These are phyloP conservation scores for Tausonia pullulans DNA, from an alignment of 1,284 basidiomycete genomes.

Conservation along the genomic window DNA sequence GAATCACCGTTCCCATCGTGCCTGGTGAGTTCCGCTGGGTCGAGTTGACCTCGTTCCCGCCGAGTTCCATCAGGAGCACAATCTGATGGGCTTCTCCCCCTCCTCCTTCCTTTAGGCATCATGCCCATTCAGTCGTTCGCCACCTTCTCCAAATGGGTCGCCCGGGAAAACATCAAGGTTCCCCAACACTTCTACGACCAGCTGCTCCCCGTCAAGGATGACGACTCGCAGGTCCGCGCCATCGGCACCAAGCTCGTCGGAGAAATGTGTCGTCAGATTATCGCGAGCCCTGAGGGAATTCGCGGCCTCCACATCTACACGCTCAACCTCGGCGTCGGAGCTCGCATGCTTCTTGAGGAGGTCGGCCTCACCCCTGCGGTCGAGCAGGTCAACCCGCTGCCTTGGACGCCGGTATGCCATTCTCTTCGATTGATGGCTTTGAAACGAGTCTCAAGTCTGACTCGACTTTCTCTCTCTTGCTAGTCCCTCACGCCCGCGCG, in stretches of 20 bases:
- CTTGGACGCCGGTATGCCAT: constrained; percentile 69
- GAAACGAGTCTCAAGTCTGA: neutral
- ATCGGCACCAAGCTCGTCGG: constrained; percentile 78
- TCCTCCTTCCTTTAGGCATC: constrained; percentile 38
- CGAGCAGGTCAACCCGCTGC: constrained; percentile 77
- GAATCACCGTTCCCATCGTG: constrained; percentile 88
- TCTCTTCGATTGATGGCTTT: neutral
- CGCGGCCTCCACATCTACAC: constrained; percentile 92
- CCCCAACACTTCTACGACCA: constrained; percentile 68
- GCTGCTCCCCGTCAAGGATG: constrained; percentile 79
- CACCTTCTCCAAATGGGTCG: constrained; percentile 85
- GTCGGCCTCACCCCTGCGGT: constrained; percentile 71
- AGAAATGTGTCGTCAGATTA: constrained; percentile 72
- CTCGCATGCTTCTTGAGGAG: constrained; percentile 81
- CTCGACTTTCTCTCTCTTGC: neutral
- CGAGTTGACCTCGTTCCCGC: neutral
- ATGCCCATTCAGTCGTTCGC: constrained; percentile 98
- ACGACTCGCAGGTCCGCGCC: constrained; percentile 81
- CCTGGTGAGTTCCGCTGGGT: constrained; percentile 44
- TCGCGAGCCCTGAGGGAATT: constrained; percentile 59
- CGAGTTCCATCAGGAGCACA: neutral
- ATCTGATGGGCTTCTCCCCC: neutral
- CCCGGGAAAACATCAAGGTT: constrained; percentile 71
- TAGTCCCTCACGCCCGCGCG: constrained; percentile 79
- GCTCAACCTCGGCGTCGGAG: constrained; percentile 93